These are phyloP conservation scores for Pichia sp. DNA, from an alignment of 1,139 yeast genomes.

Conservation along the genomic window DNA sequence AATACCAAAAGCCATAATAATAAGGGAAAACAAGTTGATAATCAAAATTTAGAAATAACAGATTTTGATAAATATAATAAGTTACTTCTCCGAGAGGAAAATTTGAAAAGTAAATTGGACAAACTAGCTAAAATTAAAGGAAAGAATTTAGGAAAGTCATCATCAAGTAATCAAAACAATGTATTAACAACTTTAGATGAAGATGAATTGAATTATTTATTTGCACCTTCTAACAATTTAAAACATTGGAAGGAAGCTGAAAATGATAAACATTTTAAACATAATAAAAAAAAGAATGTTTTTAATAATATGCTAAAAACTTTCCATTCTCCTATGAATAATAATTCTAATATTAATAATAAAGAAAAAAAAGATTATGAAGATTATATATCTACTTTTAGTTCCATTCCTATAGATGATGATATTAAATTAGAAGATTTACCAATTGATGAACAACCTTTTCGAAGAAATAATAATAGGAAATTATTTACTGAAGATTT, in stretches of 20 bases:
- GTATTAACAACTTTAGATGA: conserved; percentile 20
- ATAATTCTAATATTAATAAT: not conserved
- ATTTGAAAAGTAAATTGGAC: conserved; percentile 28
- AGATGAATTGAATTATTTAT: conserved; percentile 21
- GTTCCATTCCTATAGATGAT: conserved; percentile 19
- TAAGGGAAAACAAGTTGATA: not conserved
- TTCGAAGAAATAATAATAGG: conserved; percentile 7
- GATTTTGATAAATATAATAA: conserved; percentile 37
- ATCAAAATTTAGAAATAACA: conserved; percentile 15
- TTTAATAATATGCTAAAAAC: not conserved
- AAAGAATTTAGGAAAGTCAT: not conserved
- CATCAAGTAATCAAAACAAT: conserved; percentile 1
- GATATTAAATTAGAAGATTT: conserved; percentile 19
- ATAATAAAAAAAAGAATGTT: conserved; percentile 1
- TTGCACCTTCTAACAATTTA: conserved; percentile 11
- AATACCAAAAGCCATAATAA: not conserved
- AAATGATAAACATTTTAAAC: not conserved
- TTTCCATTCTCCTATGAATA: not conserved
- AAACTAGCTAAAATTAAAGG: conserved; percentile 26
- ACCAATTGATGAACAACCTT: conserved; percentile 25
- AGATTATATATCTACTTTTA: conserved; percentile 9
- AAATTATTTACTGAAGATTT: not conserved
- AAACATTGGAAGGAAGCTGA: conserved; percentile 15
- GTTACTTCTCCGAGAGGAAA: conserved; percentile 32
- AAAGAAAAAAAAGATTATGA: conserved; percentile 7